Percentiles rank a stretch among this genome's conserved stretches.
Evolutionary conservation across 192 early-diverging fungal species (phyloP).

Genomic region (Neocallimastix lanati): DNA sequence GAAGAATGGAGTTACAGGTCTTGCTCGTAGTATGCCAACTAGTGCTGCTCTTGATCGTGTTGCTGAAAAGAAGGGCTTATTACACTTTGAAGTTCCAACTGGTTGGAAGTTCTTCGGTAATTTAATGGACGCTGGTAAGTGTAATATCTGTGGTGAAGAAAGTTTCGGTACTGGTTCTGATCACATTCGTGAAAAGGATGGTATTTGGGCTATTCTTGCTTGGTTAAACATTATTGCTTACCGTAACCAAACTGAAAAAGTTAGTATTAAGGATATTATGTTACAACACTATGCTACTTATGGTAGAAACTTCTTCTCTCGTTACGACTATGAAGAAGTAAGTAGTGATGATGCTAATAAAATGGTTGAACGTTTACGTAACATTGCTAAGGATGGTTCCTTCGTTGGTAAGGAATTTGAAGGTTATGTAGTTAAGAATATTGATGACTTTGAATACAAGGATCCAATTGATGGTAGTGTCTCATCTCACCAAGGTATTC

Average conservation of each 20-base stretch:
- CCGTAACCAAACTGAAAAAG: constrained; percentile 23
- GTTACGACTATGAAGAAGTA: constrained; percentile 96
- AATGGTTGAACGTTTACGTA: constrained; percentile 58
- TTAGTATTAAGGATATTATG: constrained; percentile 61
- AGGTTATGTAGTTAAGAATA: constrained; percentile 42
- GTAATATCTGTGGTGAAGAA: constrained; percentile 95
- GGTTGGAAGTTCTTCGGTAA: constrained; percentile 92
- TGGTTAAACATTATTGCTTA: constrained; percentile 88
- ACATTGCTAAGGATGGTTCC: constrained; percentile 14
- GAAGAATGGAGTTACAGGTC: constrained; percentile 60
- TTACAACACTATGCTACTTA: constrained; percentile 59
- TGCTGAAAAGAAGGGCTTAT: constrained; percentile 56
- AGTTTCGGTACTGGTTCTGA: constrained; percentile 96
- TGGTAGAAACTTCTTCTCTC: constrained; percentile 91
- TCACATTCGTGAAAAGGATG: constrained; percentile 98
- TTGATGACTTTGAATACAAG: constrained; percentile 83
- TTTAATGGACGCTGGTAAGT: constrained; percentile 84
- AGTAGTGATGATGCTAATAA: constrained; percentile 51
- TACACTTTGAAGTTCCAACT: constrained; percentile 79
- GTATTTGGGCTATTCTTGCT: constrained; percentile 88
- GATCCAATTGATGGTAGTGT: constrained; percentile 81
- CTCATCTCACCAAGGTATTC: constrained; percentile 53
- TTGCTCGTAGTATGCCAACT: constrained; percentile 95
- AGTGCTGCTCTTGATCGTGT: constrained; percentile 76
- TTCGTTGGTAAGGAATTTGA: constrained; percentile 45